These are phyloP conservation scores for Cardamine chenopodiifolia DNA, from an alignment of 345 rosid genomes.

Conservation along the genomic window DNA sequence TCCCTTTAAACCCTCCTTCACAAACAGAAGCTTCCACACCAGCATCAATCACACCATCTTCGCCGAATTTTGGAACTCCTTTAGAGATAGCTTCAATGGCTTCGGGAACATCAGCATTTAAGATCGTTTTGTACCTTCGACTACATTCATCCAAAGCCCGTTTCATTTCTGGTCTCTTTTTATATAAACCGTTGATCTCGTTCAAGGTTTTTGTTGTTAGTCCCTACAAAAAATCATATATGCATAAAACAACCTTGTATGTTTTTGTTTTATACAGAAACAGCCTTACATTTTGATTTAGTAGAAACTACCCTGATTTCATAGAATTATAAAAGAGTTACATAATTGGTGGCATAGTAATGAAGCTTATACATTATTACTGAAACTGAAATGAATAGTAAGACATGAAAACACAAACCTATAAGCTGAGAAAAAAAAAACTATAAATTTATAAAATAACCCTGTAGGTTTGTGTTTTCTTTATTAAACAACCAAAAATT, in stretches of 20 bases:
- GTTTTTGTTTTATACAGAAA: not conserved
- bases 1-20: constrained; percentile 40
- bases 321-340: not conserved
- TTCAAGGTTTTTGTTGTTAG: constrained; percentile 13
- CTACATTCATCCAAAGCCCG: constrained; percentile 47
- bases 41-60: constrained; percentile 45
- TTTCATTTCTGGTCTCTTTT: constrained; percentile 44
- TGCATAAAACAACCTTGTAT: not conserved
- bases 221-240: constrained; percentile 16
- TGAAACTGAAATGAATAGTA: not conserved
- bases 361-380: not conserved
- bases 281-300: not conserved
- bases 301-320: not conserved
- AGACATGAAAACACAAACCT: not conserved
- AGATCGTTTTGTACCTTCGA: constrained; percentile 47
- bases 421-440: not conserved
- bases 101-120: constrained; percentile 51
- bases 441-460: not conserved
- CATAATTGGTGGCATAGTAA: constrained; percentile 1
- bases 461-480: not conserved
- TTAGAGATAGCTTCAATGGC: constrained; percentile 51
- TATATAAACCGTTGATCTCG: constrained; percentile 32
- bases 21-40: constrained; percentile 50
- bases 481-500: not conserved
- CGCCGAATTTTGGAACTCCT: constrained; percentile 54